Evolutionary conservation across 352 stramenopile species (phyloP).

Genomic region (Pythium grandisporangium): DNA sequence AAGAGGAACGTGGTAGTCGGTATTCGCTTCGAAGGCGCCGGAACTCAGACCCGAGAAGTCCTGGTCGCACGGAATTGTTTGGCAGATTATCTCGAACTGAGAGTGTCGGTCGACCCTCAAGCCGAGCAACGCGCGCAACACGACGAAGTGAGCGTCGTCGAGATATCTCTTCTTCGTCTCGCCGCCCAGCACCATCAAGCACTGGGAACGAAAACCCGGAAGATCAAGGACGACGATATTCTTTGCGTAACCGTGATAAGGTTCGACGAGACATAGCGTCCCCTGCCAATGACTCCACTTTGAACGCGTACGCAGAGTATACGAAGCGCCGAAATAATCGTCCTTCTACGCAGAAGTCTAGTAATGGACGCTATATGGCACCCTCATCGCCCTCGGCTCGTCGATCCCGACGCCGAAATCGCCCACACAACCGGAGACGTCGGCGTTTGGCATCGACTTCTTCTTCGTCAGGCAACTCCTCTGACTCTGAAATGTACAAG

Average conservation of each 20-base stretch:
- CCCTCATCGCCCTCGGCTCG: constrained; percentile 6
- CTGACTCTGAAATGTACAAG: constrained; percentile 30
- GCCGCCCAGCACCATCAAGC: neutral
- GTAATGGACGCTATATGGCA: constrained; percentile 5
- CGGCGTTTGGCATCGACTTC: constrained; percentile 29
- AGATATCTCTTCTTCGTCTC: too few relatives aligned
- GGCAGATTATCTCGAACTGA: constrained; percentile 2
- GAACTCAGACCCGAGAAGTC: constrained; percentile 7
- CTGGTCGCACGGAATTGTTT: constrained; percentile 3
- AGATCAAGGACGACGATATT: constrained; percentile 40
- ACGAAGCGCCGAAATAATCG: constrained; percentile 49
- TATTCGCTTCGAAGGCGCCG: constrained; percentile 31
- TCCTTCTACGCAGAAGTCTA: constrained; percentile 6
- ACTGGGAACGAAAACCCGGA: constrained; percentile 1
- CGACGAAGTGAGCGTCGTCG: neutral
- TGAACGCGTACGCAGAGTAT: constrained; percentile 50
- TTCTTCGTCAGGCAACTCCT: constrained; percentile 25
- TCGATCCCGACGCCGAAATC: constrained; percentile 18
- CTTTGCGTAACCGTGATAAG: constrained; percentile 64
- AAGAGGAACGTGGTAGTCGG: constrained; percentile 10
- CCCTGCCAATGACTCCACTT: constrained; percentile 19
- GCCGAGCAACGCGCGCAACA: neutral
- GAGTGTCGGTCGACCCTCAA: constrained; percentile 2
- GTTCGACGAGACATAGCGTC: constrained; percentile 25
- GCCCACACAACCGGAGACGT: constrained; percentile 7